These are phyloP conservation scores for Aaosphaeria pasadenensis DNA, from an alignment of 2,329 filamentous ascomycete genomes.

Conservation along the genomic window DNA sequence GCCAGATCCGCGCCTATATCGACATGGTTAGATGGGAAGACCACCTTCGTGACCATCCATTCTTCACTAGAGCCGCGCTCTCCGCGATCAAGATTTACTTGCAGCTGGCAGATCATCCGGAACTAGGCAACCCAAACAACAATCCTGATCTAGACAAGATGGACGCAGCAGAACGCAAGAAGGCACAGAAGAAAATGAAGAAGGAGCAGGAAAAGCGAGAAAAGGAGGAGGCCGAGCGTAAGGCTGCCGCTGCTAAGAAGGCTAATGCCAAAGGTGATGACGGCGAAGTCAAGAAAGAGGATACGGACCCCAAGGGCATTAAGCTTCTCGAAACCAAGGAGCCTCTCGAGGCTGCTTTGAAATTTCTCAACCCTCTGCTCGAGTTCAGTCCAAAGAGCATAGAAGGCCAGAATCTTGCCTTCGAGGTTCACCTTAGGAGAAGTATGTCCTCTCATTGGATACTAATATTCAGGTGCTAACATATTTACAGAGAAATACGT, in stretches of 20 bases:
- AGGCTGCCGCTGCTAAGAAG: slow-evolving; percentile 67
- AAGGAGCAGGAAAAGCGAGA: slow-evolving; percentile 71
- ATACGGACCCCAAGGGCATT: slow-evolving; percentile 80
- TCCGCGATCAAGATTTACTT: slow-evolving; percentile 79
- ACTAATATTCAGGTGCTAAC: slow-evolving; percentile 2
- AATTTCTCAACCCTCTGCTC: slow-evolving; percentile 77
- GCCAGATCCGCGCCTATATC: slow-evolving; percentile 89
- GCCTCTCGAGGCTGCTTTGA: slow-evolving; percentile 81
- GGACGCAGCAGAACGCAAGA: slow-evolving; percentile 70
- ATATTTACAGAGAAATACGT: slow-evolving; percentile 71
- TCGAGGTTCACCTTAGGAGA: slow-evolving; percentile 82
- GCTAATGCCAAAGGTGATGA: slow-evolving; percentile 60
- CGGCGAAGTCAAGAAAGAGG: slow-evolving; percentile 74
- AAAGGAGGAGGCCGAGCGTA: slow-evolving; percentile 72
- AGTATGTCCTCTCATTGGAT: slow-evolving; percentile 52
- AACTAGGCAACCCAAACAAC: slow-evolving; percentile 62
- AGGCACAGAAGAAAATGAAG: slow-evolving; percentile 85
- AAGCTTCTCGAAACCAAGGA: slow-evolving; percentile 78
- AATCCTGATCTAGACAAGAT: slow-evolving; percentile 52
- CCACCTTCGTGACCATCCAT: slow-evolving; percentile 84
- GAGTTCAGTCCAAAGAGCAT: slow-evolving; percentile 79
- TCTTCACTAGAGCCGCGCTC: slow-evolving; percentile 81
- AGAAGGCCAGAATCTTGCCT: slow-evolving; percentile 79
- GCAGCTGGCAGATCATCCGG: slow-evolving; percentile 71
- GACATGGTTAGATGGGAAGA: slow-evolving; percentile 98